phyloP scores from a whole-genome alignment of 2,329 filamentous ascomycete species.

The Cordyceps cateniannulata region DNA sequence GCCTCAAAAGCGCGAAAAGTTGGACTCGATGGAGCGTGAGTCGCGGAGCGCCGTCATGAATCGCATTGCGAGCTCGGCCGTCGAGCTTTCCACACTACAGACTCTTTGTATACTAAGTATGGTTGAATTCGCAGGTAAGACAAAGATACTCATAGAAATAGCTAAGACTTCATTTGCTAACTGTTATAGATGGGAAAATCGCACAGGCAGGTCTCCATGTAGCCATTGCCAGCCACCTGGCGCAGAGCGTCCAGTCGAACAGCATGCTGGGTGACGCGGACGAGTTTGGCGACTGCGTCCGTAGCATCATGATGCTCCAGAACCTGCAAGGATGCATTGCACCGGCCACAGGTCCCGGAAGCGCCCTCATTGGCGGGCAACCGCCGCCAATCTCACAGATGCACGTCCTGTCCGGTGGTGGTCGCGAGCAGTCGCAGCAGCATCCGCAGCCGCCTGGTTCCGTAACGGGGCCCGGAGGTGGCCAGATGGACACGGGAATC shows the following conservation, averaged over 20 bases:
- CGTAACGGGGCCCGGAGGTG: background rate
- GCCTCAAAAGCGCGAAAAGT: constrained; percentile 11
- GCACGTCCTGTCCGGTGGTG: constrained; percentile 6
- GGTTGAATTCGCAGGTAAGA: constrained; percentile 30
- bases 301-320: constrained; percentile 36
- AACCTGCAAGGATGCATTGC: constrained; percentile 31
- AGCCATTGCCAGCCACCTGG: constrained; percentile 19
- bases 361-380: constrained; percentile 7
- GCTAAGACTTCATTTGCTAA: background rate
- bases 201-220: constrained; percentile 20
- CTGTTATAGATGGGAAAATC: constrained; percentile 18
- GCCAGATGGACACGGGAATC: constrained; percentile 30
- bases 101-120: constrained; percentile 31
- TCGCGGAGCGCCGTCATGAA: constrained; percentile 24
- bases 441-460: background rate
- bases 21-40: constrained; percentile 13
- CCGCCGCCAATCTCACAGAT: constrained; percentile 12
- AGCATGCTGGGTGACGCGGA: constrained; percentile 17
- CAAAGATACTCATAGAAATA: too few species aligned
- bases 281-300: constrained; percentile 28
- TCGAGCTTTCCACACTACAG: constrained; percentile 33
- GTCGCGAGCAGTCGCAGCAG: too few species aligned
- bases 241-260: constrained; percentile 16
- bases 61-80: constrained; percentile 27
- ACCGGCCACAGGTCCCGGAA: constrained; percentile 3